Base-by-base conservation (phyloP, 2,329 filamentous ascomycete genomes). In the Epichloe coenophiala region DNA sequence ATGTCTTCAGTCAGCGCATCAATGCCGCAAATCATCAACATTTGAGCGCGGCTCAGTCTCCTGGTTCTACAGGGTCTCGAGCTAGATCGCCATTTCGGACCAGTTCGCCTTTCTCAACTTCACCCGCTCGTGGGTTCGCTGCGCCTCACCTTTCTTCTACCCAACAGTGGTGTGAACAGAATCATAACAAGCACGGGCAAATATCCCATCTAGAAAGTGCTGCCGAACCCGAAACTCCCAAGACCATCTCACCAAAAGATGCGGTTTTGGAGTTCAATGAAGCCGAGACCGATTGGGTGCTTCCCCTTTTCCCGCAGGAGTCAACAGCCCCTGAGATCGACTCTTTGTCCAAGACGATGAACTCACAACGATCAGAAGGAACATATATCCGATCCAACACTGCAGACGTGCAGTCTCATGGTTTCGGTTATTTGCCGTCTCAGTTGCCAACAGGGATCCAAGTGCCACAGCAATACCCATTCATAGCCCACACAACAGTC, bases 211-310 rank as follows among this genome's bases (percentile, higher is more conserved):
- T 73, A 54, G 57, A 48, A 55, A 64, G 51, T 61, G 68, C 55
- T 59, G 57, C 68, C 31, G 66, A 75, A 44, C 69, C 72, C 1
- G 65, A 73, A 5, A 76, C 75, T 0, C 75, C 84, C n/a, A 87
- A 88, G 66, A 95, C 91, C 0, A 95, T 98, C 45, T 97, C 91
- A 1, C 93, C 91, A 23, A 94, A 95, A 68, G 91, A 97, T 60
- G 87, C 90, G 1, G 69, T 95, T 53, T 70, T 96, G 47, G 90
- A 96, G 53, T 95, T 90, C 63, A 79, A 84, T 54, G 88, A 93
- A 39, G 67, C 73, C 0, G 86, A 90, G 3, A 81, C 84, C 17
- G 83, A 84, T 45, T 69, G 77, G 4, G 80, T 80, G 53, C 80
- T 85, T 59, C 81, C 87, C 12, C 70, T 95, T 19, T 95, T 95